phyloP scores from a whole-genome alignment of 768 basidiomycete genomes.

The Psilocybe tampanensis region DNA sequence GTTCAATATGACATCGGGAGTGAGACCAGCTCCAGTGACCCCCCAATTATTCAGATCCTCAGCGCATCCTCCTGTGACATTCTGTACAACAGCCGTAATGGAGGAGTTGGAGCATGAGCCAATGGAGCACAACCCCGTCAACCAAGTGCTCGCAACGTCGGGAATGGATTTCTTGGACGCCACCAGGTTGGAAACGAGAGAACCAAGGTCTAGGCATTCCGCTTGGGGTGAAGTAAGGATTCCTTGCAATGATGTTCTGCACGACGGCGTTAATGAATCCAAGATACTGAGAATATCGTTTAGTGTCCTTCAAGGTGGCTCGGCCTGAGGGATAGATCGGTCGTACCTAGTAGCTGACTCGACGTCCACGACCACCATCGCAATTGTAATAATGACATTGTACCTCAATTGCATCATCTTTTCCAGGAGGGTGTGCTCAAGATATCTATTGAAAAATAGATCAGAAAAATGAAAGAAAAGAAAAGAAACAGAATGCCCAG shows the following conservation, averaged over 20 bases:
- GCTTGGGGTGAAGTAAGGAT: conserved; percentile 21
- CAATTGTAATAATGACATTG: not conserved
- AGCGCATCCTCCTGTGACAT: conserved; percentile 47
- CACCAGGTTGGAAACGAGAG: conserved; percentile 26
- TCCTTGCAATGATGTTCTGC: conserved; percentile 9
- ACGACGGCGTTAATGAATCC: conserved; percentile 8
- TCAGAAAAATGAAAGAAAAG: not conserved
- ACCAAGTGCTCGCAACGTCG: conserved; percentile 55
- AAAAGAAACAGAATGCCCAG: not conserved
- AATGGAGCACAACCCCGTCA: conserved; percentile 52
- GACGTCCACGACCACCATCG: not conserved
- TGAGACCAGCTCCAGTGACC: conserved; percentile 17
- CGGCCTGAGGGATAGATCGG: too few relatives aligned
- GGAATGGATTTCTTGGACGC: conserved; percentile 40
- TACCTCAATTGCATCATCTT: conserved; percentile 3
- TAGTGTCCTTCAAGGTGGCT: too few relatives aligned
- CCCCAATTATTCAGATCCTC: conserved; percentile 35
- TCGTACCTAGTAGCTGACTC: conserved; percentile 8
- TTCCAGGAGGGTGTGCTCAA: too few relatives aligned
- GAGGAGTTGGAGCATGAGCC: conserved; percentile 59
- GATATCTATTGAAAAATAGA: not conserved
- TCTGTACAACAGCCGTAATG: conserved; percentile 51
- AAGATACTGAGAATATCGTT: conserved; percentile 3
- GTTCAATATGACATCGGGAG: conserved; percentile 12
- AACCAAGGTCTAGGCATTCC: conserved; percentile 42